Evolutionary conservation across 2,329 filamentous ascomycete genomes (phyloP), one percentile per base, ranked within the genome.

Genomic region (Ophiostoma ips): DNA sequence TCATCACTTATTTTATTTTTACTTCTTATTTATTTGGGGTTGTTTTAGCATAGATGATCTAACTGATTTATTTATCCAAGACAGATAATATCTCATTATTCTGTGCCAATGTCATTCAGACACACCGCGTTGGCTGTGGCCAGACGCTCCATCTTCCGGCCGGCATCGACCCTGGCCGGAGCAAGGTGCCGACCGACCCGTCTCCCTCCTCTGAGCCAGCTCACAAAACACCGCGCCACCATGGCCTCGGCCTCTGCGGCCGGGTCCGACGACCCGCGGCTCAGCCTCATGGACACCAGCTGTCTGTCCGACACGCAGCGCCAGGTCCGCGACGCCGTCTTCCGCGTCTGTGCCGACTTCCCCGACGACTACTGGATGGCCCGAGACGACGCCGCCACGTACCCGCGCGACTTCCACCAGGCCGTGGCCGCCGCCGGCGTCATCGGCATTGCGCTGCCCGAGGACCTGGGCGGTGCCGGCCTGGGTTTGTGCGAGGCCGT

Each of bases 401-500:
- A 90, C 61, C 87, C 86, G 0, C 73, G 76, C 47, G 84, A 87
- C 34, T 80, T 94, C 37, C 85, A 92, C 61, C 76, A 81, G 0
- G 83, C 83, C 0, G 65, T 92, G 9, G 82, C 86, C 8, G 76
- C 77, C 50, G 83, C 81, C 55, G 85, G 87, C 7, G 92, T 84
- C 84, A 74, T 92, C 37, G 86, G 86, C 3, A 88, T 90, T 56
- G 84, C 84, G 0, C 67, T 92, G 3, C 84, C 85, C 0, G 83
- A 88, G 60, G 70, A 76, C 0, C 72, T 87, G 0, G 86, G 87
- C 3, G 87, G 86, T 1, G 75, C 83, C 1, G 84, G 83, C 0
- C 65, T 94, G 9, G 85, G 80, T 9, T 87, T 94, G 34, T 82
- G 83, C 0, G 86, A 92, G 61, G 86, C 86, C 1, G 86, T 82